Conservation (phyloP, 768 basidiomycete genomes). For the Boletus tomentosulus region DNA sequence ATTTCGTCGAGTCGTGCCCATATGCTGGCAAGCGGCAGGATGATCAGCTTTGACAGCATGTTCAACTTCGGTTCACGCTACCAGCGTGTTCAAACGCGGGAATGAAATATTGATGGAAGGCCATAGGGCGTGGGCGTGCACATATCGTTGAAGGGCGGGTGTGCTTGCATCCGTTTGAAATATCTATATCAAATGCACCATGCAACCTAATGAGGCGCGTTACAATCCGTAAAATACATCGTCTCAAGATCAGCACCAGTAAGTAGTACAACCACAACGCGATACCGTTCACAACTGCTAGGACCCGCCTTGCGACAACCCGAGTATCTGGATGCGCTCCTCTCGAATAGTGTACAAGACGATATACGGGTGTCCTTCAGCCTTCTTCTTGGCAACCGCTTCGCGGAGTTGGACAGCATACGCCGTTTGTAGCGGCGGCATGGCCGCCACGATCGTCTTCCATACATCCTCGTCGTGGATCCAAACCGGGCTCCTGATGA, state of each 20-base stretch:
- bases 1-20: too few species aligned
- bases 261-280: neutral
- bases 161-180: too few species aligned
- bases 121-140: too few species aligned
- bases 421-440: conserved; percentile 53
- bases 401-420: conserved; percentile 72
- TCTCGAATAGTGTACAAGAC: conserved; percentile 66
- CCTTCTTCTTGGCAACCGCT: conserved; percentile 54
- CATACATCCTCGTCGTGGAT: conserved; percentile 72
- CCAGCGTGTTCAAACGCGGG: too few species aligned
- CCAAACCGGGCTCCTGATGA: conserved; percentile 59
- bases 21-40: too few species aligned
- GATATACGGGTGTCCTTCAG: conserved; percentile 59
- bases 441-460: conserved; percentile 52
- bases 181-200: too few species aligned
- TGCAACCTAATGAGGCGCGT: too few species aligned
- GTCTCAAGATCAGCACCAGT: neutral
- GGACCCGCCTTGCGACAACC: conserved; percentile 24
- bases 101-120: too few species aligned
- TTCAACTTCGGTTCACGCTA: too few species aligned
- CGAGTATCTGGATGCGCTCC: conserved; percentile 62
- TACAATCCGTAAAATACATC: neutral
- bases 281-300: neutral
- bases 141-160: too few species aligned
- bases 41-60: too few species aligned